Evolutionary conservation across 2,329 filamentous ascomycete species (phyloP).

Genomic region (Curvularia spicifera): DNA sequence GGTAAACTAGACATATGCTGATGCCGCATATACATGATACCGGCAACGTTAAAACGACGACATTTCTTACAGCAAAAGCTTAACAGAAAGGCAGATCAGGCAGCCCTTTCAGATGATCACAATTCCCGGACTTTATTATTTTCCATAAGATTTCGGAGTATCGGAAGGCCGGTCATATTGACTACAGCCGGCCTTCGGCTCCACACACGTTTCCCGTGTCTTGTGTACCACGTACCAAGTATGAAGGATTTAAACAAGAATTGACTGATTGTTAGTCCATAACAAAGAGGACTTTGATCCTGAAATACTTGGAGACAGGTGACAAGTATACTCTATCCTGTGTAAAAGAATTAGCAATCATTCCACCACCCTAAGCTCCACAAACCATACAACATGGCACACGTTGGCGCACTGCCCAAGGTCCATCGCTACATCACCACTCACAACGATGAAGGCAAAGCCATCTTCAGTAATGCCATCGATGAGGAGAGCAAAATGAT

Average conservation of each 20-base stretch:
- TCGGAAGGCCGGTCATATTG: constrained; percentile 14
- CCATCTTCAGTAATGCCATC: constrained; percentile 47
- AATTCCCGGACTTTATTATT: constrained; percentile 1
- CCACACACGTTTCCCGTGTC: constrained; percentile 22
- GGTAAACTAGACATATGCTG: not conserved
- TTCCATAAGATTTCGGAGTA: constrained; percentile 21
- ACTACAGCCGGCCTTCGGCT: constrained; percentile 34
- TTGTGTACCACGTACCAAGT: constrained; percentile 18
- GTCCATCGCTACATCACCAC: constrained; percentile 48
- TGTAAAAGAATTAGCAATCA: not conserved
- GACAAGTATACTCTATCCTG: constrained; percentile 1
- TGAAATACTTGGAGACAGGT: not conserved
- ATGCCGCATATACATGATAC: constrained; percentile 1
- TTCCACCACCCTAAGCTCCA: not conserved
- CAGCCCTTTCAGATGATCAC: constrained; percentile 3
- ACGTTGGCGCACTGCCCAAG: constrained; percentile 40
- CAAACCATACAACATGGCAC: constrained; percentile 35
- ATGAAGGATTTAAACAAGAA: constrained; percentile 1
- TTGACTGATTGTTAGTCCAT: not conserved
- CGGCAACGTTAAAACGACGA: constrained; percentile 1
- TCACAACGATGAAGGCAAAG: constrained; percentile 46
- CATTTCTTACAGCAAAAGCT: not conserved
- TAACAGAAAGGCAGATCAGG: not conserved
- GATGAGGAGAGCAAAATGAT: constrained; percentile 47
- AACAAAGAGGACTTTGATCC: not conserved